A percentile compares a stretch with the other conserved stretches of the same genome.
Conservation (phyloP, 352 stramenopile species). For the Blastocystis sp. region DNA sequence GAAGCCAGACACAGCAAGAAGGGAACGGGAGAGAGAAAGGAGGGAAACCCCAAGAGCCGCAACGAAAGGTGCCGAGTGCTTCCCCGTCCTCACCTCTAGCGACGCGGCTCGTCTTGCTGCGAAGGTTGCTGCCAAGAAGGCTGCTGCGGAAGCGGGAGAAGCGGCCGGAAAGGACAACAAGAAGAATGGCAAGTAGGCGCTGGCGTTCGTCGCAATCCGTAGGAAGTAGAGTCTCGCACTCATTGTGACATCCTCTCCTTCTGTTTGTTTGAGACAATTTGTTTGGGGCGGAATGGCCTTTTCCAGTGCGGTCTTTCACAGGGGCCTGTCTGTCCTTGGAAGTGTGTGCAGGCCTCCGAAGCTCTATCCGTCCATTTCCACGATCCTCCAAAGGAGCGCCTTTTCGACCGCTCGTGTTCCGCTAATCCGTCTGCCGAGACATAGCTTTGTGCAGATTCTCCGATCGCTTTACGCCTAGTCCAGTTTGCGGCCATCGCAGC, state of each 20-base stretch:
- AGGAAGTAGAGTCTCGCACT: background rate
- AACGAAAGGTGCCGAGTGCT: constrained; percentile 27
- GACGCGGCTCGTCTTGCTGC: constrained; percentile 60
- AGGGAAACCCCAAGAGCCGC: constrained; percentile 44
- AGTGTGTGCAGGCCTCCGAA: background rate
- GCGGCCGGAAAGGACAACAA: background rate
- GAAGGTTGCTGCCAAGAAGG: constrained; percentile 58
- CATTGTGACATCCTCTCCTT: background rate
- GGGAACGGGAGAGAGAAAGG: constrained; percentile 54
- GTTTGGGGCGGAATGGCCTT: constrained; percentile 20
- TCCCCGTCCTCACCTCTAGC: background rate
- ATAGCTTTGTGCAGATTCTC: too few species aligned
- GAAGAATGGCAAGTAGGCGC: constrained; percentile 55
- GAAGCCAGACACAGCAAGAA: constrained; percentile 58
- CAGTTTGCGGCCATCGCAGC: too few species aligned
- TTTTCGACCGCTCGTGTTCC: too few species aligned
- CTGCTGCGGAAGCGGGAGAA: constrained; percentile 3
- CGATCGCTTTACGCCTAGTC: too few species aligned
- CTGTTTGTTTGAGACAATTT: constrained; percentile 44
- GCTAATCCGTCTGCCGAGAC: too few species aligned
- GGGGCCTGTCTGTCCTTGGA: too few species aligned
- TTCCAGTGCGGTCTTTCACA: background rate
- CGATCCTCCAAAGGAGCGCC: background rate
- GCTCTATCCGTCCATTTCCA: background rate
- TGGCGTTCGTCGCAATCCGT: background rate